Base-by-base conservation (phyloP, 768 basidiomycete genomes). In the Naganishia vishniacii region DNA sequence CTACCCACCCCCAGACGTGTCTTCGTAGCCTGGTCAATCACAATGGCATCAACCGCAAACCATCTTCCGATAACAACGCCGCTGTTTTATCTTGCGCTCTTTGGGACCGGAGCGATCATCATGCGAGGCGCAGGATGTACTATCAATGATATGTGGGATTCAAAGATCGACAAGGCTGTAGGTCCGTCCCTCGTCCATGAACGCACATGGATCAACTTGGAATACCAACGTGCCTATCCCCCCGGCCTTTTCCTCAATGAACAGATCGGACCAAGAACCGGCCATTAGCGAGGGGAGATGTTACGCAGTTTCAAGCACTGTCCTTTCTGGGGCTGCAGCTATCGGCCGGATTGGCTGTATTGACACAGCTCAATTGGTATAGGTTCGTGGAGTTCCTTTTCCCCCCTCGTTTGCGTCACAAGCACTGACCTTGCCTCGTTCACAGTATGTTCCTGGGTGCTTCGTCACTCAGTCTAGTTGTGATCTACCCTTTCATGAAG, bases 41-140 rank as follows among this genome's bases (percentile, higher is more conserved):
- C 91, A 7, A 94, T 99, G 89, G 91, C 91, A 0, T 85, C 89
- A 1, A 93, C 92, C 70, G 86, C 89, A 12, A 78, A 85, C 8
- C 80, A 86, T 23, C 80, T 83, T 4, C 88, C 91, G 0, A 80
- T 82, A 48, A 82, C 83, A 1, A 83, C 81, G 0, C 88, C 90
- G 16, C 73, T 91, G 60, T 85, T 83, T 18, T 94, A 91, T 72
- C 80, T 90, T 48, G 79, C 84, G 34, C 80, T 98, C 1, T 98
- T 98, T 72, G 93, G 90, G 2, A 74, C 86, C 11, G 95, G 95
- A 1, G 92, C 95, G 0, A 69, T 95, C 46, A 82, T 98, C 56
- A 99, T 99, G 95, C 86, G 95, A 20, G 91, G 94, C 5, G 95
- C 95, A 23, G 95, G 95, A 3, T 99, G 95, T 78, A 97, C 91